A percentile compares a stretch with the other conserved stretches of the same genome.
Evolutionary conservation across 164 flowering plant genomes (phyloP).

Genomic region (Kingdonia uniflora): DNA sequence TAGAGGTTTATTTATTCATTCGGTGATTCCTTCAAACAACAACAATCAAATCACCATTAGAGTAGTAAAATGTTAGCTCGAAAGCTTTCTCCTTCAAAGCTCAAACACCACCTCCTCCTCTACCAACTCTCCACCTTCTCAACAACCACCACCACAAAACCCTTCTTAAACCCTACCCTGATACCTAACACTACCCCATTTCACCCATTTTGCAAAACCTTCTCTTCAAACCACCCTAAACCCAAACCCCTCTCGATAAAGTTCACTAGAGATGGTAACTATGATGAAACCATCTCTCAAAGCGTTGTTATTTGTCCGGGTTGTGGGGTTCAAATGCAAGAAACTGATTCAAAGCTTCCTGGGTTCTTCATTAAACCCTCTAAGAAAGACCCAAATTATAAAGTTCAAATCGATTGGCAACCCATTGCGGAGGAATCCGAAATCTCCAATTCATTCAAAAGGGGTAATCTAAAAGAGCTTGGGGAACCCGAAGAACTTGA

Average conservation of each 20-base stretch:
- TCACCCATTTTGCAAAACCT: not conserved
- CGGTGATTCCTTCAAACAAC: no score
- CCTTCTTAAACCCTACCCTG: no score
- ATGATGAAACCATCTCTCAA: conserved; percentile 33
- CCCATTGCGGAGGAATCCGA: conserved; percentile 53
- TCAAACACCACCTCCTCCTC: no score
- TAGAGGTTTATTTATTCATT: no score
- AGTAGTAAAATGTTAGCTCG: no score
- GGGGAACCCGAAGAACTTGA: conserved; percentile 12
- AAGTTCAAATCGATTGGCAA: conserved; percentile 15
- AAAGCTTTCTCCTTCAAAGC: no score
- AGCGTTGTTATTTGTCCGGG: conserved; percentile 54
- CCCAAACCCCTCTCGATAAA: not conserved
- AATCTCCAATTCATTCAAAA: conserved; percentile 45
- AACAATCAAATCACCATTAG: no score
- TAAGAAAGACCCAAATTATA: conserved; percentile 26
- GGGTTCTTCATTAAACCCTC: conserved; percentile 67
- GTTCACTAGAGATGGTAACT: conserved; percentile 63
- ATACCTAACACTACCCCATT: no score
- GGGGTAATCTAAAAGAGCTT: conserved; percentile 32
- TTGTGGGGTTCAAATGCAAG: conserved; percentile 89
- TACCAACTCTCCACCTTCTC: no score
- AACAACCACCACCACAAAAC: no score
- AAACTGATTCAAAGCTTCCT: conserved; percentile 45
- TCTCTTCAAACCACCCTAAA: conserved; percentile 6